Conservation (phyloP, 371 early-diverging fungal species). For the Lichtheimia ramosa region DNA sequence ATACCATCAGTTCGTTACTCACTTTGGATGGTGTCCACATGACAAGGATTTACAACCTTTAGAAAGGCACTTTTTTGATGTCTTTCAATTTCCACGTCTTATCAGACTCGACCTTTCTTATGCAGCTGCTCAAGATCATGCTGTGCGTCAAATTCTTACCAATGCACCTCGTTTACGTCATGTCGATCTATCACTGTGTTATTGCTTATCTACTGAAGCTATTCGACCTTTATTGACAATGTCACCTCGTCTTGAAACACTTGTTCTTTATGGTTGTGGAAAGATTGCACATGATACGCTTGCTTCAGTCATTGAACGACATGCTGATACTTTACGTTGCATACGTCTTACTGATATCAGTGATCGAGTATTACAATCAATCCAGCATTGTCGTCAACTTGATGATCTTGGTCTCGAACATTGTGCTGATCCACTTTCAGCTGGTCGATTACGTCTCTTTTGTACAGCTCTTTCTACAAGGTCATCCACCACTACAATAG, state of each 20-base stretch:
- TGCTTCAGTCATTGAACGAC: slow-evolving; percentile 30
- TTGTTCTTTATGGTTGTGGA: slow-evolving; percentile 42
- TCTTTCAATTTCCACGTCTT: slow-evolving; percentile 36
- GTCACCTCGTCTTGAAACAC: slow-evolving; percentile 24
- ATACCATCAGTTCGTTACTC: slow-evolving; percentile 31
- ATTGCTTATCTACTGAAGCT: slow-evolving; percentile 40
- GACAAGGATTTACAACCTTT: slow-evolving; percentile 12
- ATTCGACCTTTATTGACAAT: slow-evolving; percentile 33
- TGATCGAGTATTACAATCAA: slow-evolving; percentile 28
- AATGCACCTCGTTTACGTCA: slow-evolving; percentile 25
- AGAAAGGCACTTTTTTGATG: slow-evolving; percentile 12
- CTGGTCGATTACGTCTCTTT: slow-evolving; percentile 22
- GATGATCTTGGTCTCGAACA: slow-evolving; percentile 43
- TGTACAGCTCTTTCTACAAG: slow-evolving; percentile 4
- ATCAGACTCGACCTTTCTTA: slow-evolving; percentile 39
- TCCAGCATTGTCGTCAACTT: slow-evolving; percentile 25
- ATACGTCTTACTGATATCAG: slow-evolving; percentile 41
- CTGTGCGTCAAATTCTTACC: slow-evolving; percentile 30
- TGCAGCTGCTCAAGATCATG: slow-evolving; percentile 42
- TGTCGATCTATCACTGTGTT: slow-evolving; percentile 43
- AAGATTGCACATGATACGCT: slow-evolving; percentile 32
- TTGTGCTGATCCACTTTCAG: slow-evolving; percentile 28
- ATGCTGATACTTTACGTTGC: slow-evolving; percentile 25
- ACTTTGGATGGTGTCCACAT: slow-evolving; percentile 28
- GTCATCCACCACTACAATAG: not conserved